Evolutionary conservation across 2,329 filamentous ascomycete genomes (phyloP).

Genomic region (Geosmithia putterillii): DNA sequence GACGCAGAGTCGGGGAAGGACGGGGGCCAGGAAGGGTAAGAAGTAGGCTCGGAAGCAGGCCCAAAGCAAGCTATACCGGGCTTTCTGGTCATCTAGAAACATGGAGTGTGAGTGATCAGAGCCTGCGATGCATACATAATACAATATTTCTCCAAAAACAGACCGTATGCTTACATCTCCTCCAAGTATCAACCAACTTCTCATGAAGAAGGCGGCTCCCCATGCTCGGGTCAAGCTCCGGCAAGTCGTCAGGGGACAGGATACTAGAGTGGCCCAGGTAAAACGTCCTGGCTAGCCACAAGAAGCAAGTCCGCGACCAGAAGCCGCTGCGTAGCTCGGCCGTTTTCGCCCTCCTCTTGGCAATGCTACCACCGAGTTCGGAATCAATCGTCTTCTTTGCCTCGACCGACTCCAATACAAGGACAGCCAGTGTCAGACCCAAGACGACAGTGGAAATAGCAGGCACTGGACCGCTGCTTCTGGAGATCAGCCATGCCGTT

Average conservation of each 20-base stretch:
- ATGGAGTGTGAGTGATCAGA: neutral
- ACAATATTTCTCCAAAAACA: no score
- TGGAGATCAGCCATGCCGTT: slow-evolving; percentile 23
- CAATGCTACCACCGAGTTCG: neutral
- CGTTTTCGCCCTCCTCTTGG: neutral
- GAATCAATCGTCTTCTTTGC: slow-evolving; percentile 18
- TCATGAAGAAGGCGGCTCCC: slow-evolving; percentile 6
- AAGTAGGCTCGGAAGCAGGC: slow-evolving; percentile 3
- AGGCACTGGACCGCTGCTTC: slow-evolving; percentile 15
- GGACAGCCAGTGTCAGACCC: slow-evolving; percentile 26
- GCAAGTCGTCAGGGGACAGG: slow-evolving; percentile 14
- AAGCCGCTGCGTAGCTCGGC: slow-evolving; percentile 8
- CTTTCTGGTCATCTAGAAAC: neutral
- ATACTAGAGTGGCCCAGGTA: slow-evolving; percentile 11
- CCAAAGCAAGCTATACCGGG: slow-evolving; percentile 1
- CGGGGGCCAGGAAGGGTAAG: slow-evolving; percentile 3
- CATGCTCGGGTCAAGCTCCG: slow-evolving; percentile 9
- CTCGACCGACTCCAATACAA: slow-evolving; percentile 28
- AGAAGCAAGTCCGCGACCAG: slow-evolving; percentile 30
- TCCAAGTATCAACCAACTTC: slow-evolving; percentile 8
- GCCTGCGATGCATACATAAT: no score
- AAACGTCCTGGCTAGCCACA: slow-evolving; percentile 40
- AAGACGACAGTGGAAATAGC: slow-evolving; percentile 27
- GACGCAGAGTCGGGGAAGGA: slow-evolving; percentile 8
- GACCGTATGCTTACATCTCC: slow-evolving; percentile 7